These are phyloP conservation scores for Capronia epimyces DNA, from an alignment of 2,329 filamentous ascomycete species.

Conservation along the genomic window DNA sequence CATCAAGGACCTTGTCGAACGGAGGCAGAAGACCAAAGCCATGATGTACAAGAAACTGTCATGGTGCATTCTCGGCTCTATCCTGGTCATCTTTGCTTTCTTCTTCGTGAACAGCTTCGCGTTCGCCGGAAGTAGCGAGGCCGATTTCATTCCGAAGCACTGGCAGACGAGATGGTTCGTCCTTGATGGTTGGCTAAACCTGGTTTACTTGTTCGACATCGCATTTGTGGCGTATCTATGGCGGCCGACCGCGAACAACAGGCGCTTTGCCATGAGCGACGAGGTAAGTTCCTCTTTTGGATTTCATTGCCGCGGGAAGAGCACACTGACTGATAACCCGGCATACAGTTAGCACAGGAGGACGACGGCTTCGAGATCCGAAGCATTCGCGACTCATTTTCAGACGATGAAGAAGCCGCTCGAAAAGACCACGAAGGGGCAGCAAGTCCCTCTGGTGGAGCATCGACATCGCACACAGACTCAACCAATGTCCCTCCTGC, in stretches of 20 bases:
- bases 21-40: slow-evolving; percentile 89
- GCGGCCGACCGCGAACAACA: slow-evolving; percentile 93
- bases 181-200: slow-evolving; percentile 91
- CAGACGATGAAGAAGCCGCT: slow-evolving; percentile 32
- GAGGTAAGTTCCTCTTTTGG: slow-evolving; percentile 52
- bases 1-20: slow-evolving; percentile 90
- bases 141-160: slow-evolving; percentile 89
- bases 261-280: slow-evolving; percentile 96
- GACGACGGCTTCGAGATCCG: slow-evolving; percentile 97
- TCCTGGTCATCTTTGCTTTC: slow-evolving; percentile 93
- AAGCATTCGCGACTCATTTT: slow-evolving; percentile 67
- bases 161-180: slow-evolving; percentile 98
- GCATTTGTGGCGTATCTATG: slow-evolving; percentile 91
- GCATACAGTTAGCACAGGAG: slow-evolving; percentile 74
- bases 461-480: slow-evolving; percentile 26
- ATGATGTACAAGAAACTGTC: slow-evolving; percentile 97
- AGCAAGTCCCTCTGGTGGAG: slow-evolving; percentile 19
- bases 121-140: slow-evolving; percentile 77
- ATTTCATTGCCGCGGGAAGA: background rate
- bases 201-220: slow-evolving; percentile 93
- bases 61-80: slow-evolving; percentile 92
- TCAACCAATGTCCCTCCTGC: slow-evolving; percentile 10
- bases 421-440: slow-evolving; percentile 33
- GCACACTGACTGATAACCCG: slow-evolving; percentile 30
- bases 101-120: slow-evolving; percentile 98